Conservation (phyloP, 1,139 yeast genomes). For the Taphrina sp. region DNA sequence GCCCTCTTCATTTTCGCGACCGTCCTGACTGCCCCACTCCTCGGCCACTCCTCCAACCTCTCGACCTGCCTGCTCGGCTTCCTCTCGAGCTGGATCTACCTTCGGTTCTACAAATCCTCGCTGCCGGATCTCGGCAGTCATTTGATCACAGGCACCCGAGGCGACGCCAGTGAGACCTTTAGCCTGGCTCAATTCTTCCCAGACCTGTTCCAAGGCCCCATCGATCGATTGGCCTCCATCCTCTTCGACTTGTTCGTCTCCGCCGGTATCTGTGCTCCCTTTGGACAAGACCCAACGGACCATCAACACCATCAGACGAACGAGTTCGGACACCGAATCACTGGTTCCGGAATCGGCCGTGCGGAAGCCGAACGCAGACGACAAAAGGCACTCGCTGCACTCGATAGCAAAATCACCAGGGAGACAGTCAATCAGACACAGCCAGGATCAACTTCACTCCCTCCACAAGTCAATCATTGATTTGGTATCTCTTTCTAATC, state of each 20-base stretch:
- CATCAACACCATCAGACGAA: no score
- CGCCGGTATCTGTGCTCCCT: conserved; percentile 60
- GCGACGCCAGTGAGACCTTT: conserved; percentile 91
- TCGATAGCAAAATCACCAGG: conserved; percentile 14
- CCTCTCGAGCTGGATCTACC: conserved; percentile 66
- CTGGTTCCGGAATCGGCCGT: conserved; percentile 37
- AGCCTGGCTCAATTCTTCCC: conserved; percentile 66
- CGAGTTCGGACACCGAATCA: conserved; percentile 36
- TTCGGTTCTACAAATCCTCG: conserved; percentile 69
- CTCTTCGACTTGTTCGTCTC: conserved; percentile 55
- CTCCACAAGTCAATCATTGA: conserved; percentile 18
- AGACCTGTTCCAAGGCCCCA: conserved; percentile 41
- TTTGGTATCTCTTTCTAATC: no score
- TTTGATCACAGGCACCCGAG: conserved; percentile 43
- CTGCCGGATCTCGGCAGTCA: conserved; percentile 44
- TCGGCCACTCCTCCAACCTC: conserved; percentile 40
- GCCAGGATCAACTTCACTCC: conserved; percentile 7
- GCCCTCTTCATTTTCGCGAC: conserved; percentile 55
- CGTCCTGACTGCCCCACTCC: conserved; percentile 42
- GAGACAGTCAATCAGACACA: neutral
- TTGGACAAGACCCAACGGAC: conserved; percentile 57
- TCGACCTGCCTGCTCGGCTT: conserved; percentile 71
- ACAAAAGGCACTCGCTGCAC: conserved; percentile 32
- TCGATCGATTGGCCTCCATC: conserved; percentile 56
- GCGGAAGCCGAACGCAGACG: conserved; percentile 77